phyloP scores from a whole-genome alignment of 495 filamentous ascomycete species.

The Hypomontagnella monticulosa region DNA sequence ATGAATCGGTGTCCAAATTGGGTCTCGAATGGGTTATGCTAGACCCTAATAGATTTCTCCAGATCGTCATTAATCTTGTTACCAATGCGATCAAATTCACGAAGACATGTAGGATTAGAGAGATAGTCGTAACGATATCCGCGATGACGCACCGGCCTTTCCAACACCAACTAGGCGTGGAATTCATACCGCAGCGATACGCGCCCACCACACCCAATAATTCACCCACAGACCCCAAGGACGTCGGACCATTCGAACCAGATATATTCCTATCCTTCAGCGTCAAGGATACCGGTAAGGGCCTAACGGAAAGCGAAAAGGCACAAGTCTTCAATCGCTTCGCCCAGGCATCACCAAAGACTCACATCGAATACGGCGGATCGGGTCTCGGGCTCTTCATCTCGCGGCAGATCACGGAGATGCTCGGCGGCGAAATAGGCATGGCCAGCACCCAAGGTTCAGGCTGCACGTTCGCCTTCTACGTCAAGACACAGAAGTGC shows the following conservation, averaged over 20 bases:
- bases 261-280: slow-evolving; percentile 70
- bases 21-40: slow-evolving; percentile 71
- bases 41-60: slow-evolving; percentile 75
- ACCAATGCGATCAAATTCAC: slow-evolving; percentile 84
- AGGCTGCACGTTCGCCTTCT: slow-evolving; percentile 83
- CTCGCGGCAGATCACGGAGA: slow-evolving; percentile 73
- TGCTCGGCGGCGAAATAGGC: slow-evolving; percentile 81
- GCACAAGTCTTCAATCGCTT: slow-evolving; percentile 78
- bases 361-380: slow-evolving; percentile 79
- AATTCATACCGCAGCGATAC: slow-evolving; percentile 47
- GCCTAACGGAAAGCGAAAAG: slow-evolving; percentile 72
- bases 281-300: slow-evolving; percentile 78
- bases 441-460: slow-evolving; percentile 71
- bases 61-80: slow-evolving; percentile 76
- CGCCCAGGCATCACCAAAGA: slow-evolving; percentile 77
- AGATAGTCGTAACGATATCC: slow-evolving; percentile 67
- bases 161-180: slow-evolving; percentile 52
- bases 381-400: slow-evolving; percentile 83
- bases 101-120: slow-evolving; percentile 57
- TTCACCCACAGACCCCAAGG: slow-evolving; percentile 49
- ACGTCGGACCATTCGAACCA: slow-evolving; percentile 46
- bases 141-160: slow-evolving; percentile 60
- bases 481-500: slow-evolving; percentile 64
- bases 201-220: slow-evolving; percentile 4
- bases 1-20: slow-evolving; percentile 63